These are phyloP conservation scores for Sporisorium scitamineum DNA, from an alignment of 1,284 basidiomycete genomes.

Conservation along the genomic window DNA sequence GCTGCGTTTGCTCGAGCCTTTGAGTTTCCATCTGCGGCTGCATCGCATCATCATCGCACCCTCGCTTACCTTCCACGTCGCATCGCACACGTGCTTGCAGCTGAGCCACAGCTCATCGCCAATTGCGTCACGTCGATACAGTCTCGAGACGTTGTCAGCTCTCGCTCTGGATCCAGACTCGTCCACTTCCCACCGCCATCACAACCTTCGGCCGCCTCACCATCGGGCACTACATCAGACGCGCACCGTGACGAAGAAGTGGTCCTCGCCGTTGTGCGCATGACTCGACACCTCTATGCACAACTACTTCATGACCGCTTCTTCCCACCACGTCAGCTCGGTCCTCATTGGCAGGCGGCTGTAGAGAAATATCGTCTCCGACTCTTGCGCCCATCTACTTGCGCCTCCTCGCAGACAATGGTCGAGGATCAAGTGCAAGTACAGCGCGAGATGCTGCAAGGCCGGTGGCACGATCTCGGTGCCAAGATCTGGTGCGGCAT, in stretches of 20 bases:
- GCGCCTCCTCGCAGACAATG: neutral
- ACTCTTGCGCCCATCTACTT: slow-evolving; percentile 4
- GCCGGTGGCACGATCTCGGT: slow-evolving; percentile 61
- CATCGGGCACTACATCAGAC: neutral
- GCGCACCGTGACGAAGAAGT: slow-evolving; percentile 4
- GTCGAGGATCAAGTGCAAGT: slow-evolving; percentile 33
- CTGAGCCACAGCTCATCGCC: slow-evolving; percentile 79
- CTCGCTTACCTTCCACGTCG: slow-evolving; percentile 83
- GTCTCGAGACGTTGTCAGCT: slow-evolving; percentile 43
- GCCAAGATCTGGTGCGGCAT: slow-evolving; percentile 63
- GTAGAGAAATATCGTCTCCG: slow-evolving; percentile 54
- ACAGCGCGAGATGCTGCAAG: slow-evolving; percentile 31
- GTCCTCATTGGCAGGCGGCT: slow-evolving; percentile 68
- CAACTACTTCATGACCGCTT: slow-evolving; percentile 91
- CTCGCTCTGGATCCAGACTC: slow-evolving; percentile 86
- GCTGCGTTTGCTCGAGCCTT: slow-evolving; percentile 47
- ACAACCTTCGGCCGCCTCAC: slow-evolving; percentile 67
- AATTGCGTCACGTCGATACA: slow-evolving; percentile 73
- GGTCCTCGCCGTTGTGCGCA: slow-evolving; percentile 35
- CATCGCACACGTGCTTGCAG: slow-evolving; percentile 79
- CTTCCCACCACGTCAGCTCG: slow-evolving; percentile 89
- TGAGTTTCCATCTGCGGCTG: slow-evolving; percentile 76
- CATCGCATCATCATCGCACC: slow-evolving; percentile 78
- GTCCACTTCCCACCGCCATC: slow-evolving; percentile 83
- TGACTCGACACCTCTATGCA: slow-evolving; percentile 75